Evolutionary conservation across 371 early-diverging fungal species (phyloP).

Genomic region (Blastocladiella emersonii): DNA sequence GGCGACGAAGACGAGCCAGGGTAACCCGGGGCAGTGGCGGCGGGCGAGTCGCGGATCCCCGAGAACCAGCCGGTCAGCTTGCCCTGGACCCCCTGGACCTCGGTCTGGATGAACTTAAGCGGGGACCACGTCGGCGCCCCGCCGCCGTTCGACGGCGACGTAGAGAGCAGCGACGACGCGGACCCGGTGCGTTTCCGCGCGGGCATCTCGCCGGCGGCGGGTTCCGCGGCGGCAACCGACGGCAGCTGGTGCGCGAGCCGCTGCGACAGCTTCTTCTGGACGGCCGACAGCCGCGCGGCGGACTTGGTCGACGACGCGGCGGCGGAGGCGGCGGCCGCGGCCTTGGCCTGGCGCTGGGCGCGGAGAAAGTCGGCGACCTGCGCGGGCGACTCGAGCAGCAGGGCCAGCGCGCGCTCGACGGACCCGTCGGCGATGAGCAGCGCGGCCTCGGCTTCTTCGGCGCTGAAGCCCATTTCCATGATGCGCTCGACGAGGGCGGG

Average conservation of each 20-base stretch:
- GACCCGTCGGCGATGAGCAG: not conserved
- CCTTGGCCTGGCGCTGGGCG: not conserved
- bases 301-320: not conserved
- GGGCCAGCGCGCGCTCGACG: not conserved
- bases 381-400: not conserved
- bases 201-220: too few species aligned
- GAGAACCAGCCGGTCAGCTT: not conserved
- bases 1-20: too few species aligned
- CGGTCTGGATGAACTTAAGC: not conserved
- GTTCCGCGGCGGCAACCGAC: too few species aligned
- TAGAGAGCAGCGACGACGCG: too few species aligned
- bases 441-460: not conserved
- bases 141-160: not conserved
- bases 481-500: not conserved
- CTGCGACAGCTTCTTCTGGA: not conserved
- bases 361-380: not conserved
- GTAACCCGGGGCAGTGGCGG: not conserved
- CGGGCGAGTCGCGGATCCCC: not conserved
- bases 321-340: not conserved
- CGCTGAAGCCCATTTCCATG: slow-evolving; percentile 2
- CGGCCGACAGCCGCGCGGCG: not conserved
- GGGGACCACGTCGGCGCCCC: not conserved
- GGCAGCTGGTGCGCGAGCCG: not conserved
- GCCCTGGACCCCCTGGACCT: not conserved
- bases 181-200: too few species aligned